Evolutionary conservation across 345 rosid species (phyloP), one percentile per base, ranked within the genome.

Genomic region (Gynandropsis gynandra): DNA sequence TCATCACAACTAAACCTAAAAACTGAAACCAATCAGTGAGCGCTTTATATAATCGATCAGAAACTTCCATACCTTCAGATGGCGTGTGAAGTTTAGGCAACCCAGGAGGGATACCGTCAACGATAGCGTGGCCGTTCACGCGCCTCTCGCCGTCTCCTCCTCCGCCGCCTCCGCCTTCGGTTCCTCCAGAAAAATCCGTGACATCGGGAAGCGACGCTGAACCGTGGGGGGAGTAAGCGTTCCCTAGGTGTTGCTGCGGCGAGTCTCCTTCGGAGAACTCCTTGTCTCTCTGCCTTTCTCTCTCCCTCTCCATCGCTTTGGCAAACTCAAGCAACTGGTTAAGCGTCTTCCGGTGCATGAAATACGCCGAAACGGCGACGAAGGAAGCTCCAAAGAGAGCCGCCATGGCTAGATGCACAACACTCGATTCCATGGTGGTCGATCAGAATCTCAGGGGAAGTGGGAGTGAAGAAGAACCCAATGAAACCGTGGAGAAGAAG

Each of bases 361-460:
- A 83, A 51, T 83, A 83, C 1, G 95, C 95, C 20, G 97, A 93
- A 7, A 88, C 94, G 0, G 95, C 97, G 19, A 88, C 95, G 20
- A 88, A 59, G 27, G 99, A 93, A 35, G 97, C 97, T 68, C 99
- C 97, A 0, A 93, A 80, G 16, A 93, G 81, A 61, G 99, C 97
- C 76, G 99, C 97, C 72, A 88, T 79, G 65, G 97, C 96, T 12
- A 93, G 77, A 62, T 88, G 95, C 50, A 78, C 46, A 47, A 89
- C 35, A 64, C 81, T 75, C 5, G 85, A 47, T n/a, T 93, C 97
- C 99, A 93, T 88, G 24, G 47, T 19, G 53, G 1, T 49, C 54
- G 8, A 18, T 12, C 35, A 7, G 20, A 49, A 39, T 58, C 15
- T 51, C n/a, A 24, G 57, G 18, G 45, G 4, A 24, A 24, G 36